Percentiles rank a stretch among this genome's conserved stretches.
phyloP scores from a whole-genome alignment of 805 yeast genomes.

The Suhomyces vadensis region DNA sequence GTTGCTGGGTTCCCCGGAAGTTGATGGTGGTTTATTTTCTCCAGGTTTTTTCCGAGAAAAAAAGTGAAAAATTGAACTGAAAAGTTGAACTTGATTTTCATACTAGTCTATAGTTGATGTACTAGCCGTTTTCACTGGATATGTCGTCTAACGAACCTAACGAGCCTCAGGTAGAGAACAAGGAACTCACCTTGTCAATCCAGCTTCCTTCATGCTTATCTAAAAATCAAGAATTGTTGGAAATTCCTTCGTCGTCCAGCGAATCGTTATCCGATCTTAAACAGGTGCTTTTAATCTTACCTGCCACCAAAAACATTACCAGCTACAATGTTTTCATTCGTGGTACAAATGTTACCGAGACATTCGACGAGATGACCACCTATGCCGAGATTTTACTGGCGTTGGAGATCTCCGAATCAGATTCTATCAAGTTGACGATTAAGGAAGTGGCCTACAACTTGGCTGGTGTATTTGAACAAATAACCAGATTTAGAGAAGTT shows the following conservation, averaged over 20 bases:
- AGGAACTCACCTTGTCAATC: constrained; percentile 24
- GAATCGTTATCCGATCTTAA: constrained; percentile 60
- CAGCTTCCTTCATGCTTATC: constrained; percentile 20
- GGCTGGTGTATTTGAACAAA: constrained; percentile 60
- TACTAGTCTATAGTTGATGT: constrained; percentile 1
- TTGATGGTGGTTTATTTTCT: no score
- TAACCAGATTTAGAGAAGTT: constrained; percentile 61
- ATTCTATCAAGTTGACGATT: constrained; percentile 43
- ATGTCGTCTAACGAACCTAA: constrained; percentile 4
- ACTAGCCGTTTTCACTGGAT: constrained; percentile 2
- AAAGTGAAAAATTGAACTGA: neutral
- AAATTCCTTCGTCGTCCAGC: constrained; percentile 31
- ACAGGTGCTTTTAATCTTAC: constrained; percentile 57
- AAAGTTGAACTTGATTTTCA: neutral
- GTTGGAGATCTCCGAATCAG: constrained; percentile 20
- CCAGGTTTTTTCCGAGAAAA: neutral
- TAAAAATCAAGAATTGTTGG: constrained; percentile 22
- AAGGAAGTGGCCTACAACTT: constrained; percentile 61
- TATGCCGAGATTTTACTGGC: constrained; percentile 28
- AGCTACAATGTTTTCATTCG: constrained; percentile 50
- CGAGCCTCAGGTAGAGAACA: constrained; percentile 13
- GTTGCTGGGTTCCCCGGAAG: no score
- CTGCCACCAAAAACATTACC: constrained; percentile 60
- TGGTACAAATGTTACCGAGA: constrained; percentile 32
- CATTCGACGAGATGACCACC: constrained; percentile 22